phyloP scores from a whole-genome alignment of 1,284 basidiomycete genomes.

The Leucoagaricus sp. region DNA sequence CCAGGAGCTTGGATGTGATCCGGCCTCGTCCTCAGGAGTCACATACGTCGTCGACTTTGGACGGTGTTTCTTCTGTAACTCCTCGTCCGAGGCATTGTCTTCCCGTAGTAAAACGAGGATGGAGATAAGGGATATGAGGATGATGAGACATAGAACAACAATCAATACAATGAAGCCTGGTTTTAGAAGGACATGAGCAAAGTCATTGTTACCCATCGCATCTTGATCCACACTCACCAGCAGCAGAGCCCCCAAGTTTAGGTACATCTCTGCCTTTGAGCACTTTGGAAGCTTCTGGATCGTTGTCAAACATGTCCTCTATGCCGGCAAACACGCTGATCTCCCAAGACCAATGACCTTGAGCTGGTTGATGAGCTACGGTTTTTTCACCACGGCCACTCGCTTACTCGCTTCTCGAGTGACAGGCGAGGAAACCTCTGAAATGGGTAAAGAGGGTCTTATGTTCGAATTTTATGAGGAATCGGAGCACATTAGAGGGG shows the following conservation, averaged over 20 bases:
- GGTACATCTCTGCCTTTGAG: constrained; percentile 33
- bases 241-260: constrained; percentile 45
- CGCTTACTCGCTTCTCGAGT: neutral
- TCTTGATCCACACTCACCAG: constrained; percentile 33
- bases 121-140: constrained; percentile 42
- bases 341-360: too few species aligned
- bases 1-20: constrained; percentile 3
- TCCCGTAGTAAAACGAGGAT: constrained; percentile 47
- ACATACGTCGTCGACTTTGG: constrained; percentile 20
- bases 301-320: neutral
- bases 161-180: constrained; percentile 51
- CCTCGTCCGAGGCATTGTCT: constrained; percentile 26
- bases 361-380: neutral
- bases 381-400: neutral
- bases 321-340: neutral
- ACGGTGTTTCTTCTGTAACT: constrained; percentile 18
- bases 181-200: neutral
- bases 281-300: neutral
- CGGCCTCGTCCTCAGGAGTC: constrained; percentile 11
- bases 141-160: constrained; percentile 44
- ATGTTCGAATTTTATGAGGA: neutral
- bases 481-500: neutral
- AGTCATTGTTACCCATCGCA: neutral
- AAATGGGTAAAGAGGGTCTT: neutral
- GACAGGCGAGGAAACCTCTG: neutral